Percentiles rank a stretch among this genome's conserved stretches.
These are phyloP conservation scores for Colletotrichum limetticola DNA, from an alignment of 2,329 filamentous ascomycete species.

Conservation along the genomic window DNA sequence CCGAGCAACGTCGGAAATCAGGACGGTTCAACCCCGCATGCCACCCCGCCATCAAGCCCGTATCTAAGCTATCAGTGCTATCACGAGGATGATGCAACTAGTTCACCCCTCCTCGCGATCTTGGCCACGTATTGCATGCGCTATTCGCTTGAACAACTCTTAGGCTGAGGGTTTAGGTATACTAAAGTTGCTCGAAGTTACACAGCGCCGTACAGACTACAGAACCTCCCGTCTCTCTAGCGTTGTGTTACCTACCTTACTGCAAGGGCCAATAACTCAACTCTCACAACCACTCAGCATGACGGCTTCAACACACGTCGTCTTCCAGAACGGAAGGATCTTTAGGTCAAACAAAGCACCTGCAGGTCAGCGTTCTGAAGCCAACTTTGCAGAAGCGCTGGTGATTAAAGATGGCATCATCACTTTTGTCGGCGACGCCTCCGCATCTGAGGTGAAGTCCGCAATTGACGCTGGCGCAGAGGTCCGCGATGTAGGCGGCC, in stretches of 20 bases:
- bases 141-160: not conserved
- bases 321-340: conserved; percentile 29
- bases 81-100: not conserved
- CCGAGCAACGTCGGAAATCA: conserved; percentile 18
- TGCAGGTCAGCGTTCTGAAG: conserved; percentile 27
- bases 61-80: conserved; percentile 26
- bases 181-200: not conserved
- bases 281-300: not conserved
- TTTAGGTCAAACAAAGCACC: conserved; percentile 29
- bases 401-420: conserved; percentile 48
- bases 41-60: not conserved
- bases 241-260: not conserved
- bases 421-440: conserved; percentile 45
- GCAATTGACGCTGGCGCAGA: conserved; percentile 39
- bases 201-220: not conserved
- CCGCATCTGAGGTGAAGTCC: conserved; percentile 35
- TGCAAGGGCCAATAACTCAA: not conserved
- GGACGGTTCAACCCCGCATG: conserved; percentile 12
- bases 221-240: not conserved
- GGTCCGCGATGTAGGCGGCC: conserved; percentile 43
- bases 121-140: not conserved
- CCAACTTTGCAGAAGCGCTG: conserved; percentile 46
- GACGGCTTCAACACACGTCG: conserved; percentile 6
- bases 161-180: too few relatives aligned
- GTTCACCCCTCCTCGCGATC: not conserved